A percentile compares a stretch with the other conserved stretches of the same genome.
phyloP scores from a whole-genome alignment of 106 monocot genomes.

The Phalaenopsis aphrodite region DNA sequence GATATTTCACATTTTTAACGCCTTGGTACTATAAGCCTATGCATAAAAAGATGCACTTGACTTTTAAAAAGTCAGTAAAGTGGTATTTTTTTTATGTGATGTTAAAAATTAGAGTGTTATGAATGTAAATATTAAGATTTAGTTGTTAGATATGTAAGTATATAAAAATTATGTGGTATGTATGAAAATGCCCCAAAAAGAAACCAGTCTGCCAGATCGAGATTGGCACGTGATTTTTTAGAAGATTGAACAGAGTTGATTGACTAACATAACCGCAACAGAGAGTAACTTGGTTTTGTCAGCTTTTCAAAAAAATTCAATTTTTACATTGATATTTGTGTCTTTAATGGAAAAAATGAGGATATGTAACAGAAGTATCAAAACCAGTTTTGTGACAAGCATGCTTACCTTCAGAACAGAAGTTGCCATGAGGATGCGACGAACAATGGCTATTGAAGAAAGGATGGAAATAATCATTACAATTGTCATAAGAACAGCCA shows the following conservation, averaged over 20 bases:
- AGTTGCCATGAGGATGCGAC: constrained; percentile 93
- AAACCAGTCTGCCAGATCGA: not conserved
- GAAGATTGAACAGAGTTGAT: not conserved
- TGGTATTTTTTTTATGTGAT: too few species aligned
- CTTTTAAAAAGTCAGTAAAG: too few species aligned
- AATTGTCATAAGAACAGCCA: constrained; percentile 89
- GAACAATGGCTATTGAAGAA: constrained; percentile 81
- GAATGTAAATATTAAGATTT: too few species aligned
- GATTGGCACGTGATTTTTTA: not conserved
- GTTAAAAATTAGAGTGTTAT: too few species aligned
- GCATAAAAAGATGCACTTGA: too few species aligned
- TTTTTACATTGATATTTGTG: not conserved
- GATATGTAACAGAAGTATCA: not conserved
- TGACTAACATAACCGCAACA: not conserved
- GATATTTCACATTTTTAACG: too few species aligned
- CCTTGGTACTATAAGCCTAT: too few species aligned
- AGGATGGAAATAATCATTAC: constrained; percentile 83
- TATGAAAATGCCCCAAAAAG: too few species aligned
- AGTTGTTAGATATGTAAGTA: too few species aligned
- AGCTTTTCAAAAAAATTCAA: not conserved
- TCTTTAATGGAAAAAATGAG: not conserved
- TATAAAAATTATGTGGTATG: too few species aligned
- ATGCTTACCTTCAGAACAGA: constrained; percentile 82
- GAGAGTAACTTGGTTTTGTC: not conserved
- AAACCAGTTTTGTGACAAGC: not conserved